Evolutionary conservation across 345 rosid genomes (phyloP), one percentile per base, ranked within the genome.

Genomic region (Citrus sp.): DNA sequence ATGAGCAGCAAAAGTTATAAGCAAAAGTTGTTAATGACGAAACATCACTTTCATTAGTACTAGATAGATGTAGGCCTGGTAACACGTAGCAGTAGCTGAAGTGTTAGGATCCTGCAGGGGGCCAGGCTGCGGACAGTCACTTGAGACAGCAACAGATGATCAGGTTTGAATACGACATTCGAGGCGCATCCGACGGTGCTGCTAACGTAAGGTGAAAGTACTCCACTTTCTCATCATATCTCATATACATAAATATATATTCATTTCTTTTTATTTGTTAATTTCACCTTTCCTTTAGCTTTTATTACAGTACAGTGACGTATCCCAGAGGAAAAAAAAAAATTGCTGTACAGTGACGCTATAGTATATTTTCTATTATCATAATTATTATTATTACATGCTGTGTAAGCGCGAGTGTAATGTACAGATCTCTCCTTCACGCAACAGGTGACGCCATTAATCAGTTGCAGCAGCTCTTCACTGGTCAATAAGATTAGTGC

Each of bases 161-260:
- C 81, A 61, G 67, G 67, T 61, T 77, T 78, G 76, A 82, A 62
- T 75, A 78, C 81, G 60, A 74, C 49, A 21, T 18, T 35, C 84
- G 74, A 81, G 78, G 70, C 60, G 66, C 49, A 77, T 81, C 81
- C n/a, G 78, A 67, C 84, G 81, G 84, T 81, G 71, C 51, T 35
- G 66, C 51, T 35, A 68, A 77, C 21, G n/a, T 65, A 73, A 58
- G 21, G 69, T 24, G 54, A 55, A 65, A 71, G 72, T 73, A 66
- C 67, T 49, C 6, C 46, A 1, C 73, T 54, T 71, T 58, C 21
- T 18, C 3, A 56, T 4, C n/a, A 27, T 49, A 22, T 42, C 30
- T 25, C 73, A 46, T 14, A 13, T 3, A 2, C 3, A 34, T 38
- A 38, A 6, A 8, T 38, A 38, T 38, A 38, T 2, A 8, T 2